Evolutionary conservation across 2,329 filamentous ascomycete genomes (phyloP).

Genomic region (Aureobasidium vineae): DNA sequence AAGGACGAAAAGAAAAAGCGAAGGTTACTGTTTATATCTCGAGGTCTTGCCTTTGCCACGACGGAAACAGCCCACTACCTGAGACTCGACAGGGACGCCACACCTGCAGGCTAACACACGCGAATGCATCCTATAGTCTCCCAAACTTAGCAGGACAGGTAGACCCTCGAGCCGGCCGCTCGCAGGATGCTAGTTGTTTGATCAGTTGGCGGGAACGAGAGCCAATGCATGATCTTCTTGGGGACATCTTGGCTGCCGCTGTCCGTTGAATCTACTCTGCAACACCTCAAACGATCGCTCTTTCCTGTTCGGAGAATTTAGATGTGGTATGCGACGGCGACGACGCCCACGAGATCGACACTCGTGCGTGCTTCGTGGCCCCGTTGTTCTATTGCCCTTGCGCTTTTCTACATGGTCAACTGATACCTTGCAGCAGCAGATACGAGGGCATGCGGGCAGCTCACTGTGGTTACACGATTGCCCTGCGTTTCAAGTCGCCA

Average conservation of each 20-base stretch:
- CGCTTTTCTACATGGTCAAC: conserved; percentile 5
- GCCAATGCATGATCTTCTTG: neutral
- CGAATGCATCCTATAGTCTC: neutral
- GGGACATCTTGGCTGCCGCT: conserved; percentile 5
- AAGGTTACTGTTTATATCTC: conserved; percentile 12
- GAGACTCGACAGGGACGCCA: conserved; percentile 12
- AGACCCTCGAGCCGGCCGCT: conserved; percentile 4
- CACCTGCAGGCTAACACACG: conserved; percentile 17
- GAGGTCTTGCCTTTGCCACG: neutral
- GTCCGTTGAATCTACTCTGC: neutral
- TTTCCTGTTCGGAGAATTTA: neutral
- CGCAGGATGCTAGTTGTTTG: conserved; percentile 13
- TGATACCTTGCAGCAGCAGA: conserved; percentile 13
- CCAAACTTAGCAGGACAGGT: conserved; percentile 8
- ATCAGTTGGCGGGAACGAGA: neutral
- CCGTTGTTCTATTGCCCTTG: neutral
- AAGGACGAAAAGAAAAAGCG: neutral
- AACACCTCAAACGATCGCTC: neutral
- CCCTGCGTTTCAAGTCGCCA: conserved; percentile 3
- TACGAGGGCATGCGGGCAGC: neutral
- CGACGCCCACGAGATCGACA: conserved; percentile 6
- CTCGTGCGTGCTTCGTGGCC: neutral
- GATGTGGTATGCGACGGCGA: neutral
- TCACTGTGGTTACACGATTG: conserved; percentile 9
- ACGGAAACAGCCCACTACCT: conserved; percentile 2